Evolutionary conservation across 2,329 filamentous ascomycete genomes (phyloP).

Genomic region (Cyclaneusma minus): DNA sequence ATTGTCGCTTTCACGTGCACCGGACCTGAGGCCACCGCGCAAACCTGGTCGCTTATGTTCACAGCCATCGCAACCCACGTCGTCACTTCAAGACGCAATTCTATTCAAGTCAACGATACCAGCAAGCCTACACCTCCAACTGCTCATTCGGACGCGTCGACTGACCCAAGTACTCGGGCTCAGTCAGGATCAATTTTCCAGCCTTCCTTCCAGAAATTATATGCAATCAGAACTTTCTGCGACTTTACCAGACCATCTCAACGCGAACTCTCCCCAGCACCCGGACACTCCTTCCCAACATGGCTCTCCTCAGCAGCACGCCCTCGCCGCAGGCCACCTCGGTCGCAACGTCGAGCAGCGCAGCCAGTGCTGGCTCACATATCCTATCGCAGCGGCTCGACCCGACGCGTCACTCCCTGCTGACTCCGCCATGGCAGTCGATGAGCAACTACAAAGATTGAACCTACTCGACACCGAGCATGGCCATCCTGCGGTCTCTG

Average conservation of each 20-base stretch:
- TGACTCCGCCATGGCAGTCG: constrained; percentile 27
- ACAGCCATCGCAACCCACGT: not conserved
- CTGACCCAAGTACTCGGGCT: constrained; percentile 19
- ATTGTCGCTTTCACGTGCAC: no score
- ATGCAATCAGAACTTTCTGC: constrained; percentile 45
- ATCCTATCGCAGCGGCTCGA: constrained; percentile 18
- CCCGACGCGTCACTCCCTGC: constrained; percentile 14
- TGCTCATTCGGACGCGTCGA: constrained; percentile 5
- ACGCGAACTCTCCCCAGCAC: constrained; percentile 21
- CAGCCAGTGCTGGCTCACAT: constrained; percentile 8
- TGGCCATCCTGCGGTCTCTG: constrained; percentile 15
- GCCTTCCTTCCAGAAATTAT: constrained; percentile 30
- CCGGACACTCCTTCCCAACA: constrained; percentile 30
- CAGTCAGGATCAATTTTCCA: constrained; percentile 14
- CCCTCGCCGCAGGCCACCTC: constrained; percentile 21
- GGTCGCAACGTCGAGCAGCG: constrained; percentile 12
- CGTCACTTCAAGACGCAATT: constrained; percentile 1
- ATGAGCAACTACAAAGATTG: constrained; percentile 37
- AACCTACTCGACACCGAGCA: constrained; percentile 21
- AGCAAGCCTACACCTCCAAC: not conserved
- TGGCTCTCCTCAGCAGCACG: constrained; percentile 35
- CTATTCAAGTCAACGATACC: not conserved
- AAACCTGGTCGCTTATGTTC: no score
- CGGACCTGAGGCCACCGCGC: no score
- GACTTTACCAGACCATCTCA: constrained; percentile 26